Percentiles rank a stretch among this genome's conserved stretches.
Conservation (phyloP, 2,329 filamentous ascomycete genomes). For the Sporothrix protearum region DNA sequence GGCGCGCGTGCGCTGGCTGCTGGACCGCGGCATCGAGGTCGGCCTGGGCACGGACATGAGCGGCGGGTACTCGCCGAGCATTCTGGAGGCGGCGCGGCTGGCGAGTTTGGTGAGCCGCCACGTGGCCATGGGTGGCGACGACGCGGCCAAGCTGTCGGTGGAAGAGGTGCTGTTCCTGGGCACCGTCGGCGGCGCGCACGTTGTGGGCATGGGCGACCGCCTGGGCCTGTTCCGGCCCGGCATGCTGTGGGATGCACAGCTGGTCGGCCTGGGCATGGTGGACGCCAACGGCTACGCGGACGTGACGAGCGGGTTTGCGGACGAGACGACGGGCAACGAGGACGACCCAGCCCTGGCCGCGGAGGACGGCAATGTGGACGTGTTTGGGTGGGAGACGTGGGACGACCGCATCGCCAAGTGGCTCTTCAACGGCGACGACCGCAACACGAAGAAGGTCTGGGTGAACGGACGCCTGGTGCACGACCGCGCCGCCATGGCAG, state of each 20-base stretch:
- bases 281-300: constrained; percentile 40
- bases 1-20: constrained; percentile 68
- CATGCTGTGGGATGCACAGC: constrained; percentile 87
- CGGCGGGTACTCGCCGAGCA: constrained; percentile 77
- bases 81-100: constrained; percentile 79
- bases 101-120: constrained; percentile 74
- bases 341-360: constrained; percentile 16
- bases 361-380: constrained; percentile 66
- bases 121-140: constrained; percentile 55
- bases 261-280: constrained; percentile 61
- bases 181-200: constrained; percentile 79
- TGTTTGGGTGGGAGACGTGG: constrained; percentile 92
- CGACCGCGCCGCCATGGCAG: constrained; percentile 36
- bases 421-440: constrained; percentile 89
- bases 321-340: background rate
- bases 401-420: constrained; percentile 85
- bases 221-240: constrained; percentile 82
- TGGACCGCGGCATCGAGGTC: constrained; percentile 71
- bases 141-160: constrained; percentile 66
- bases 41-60: constrained; percentile 89
- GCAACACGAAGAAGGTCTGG: constrained; percentile 87
- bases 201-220: constrained; percentile 67
- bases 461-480: constrained; percentile 81
- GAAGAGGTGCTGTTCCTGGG: constrained; percentile 84
- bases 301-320: constrained; percentile 27